phyloP scores from a whole-genome alignment of 306 rosid genomes.

The Gastrolobium bilobum region DNA sequence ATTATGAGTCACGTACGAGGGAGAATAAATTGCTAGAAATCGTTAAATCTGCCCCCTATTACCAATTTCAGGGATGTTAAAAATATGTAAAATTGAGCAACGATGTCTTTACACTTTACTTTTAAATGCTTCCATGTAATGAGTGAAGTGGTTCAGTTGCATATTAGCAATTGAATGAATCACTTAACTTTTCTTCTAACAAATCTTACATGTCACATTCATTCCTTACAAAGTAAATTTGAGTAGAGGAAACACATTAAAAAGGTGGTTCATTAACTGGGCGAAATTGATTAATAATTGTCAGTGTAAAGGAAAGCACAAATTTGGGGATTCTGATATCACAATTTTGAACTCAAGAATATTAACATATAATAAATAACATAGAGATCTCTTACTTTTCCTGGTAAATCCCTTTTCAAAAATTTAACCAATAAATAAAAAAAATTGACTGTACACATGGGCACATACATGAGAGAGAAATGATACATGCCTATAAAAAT shows the following conservation, averaged over 20 bases:
- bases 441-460: constrained; percentile 42
- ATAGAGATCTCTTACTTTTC: neutral
- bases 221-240: neutral
- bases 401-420: constrained; percentile 12
- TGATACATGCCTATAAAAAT: constrained; percentile 22
- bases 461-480: constrained; percentile 9
- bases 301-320: neutral
- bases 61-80: neutral
- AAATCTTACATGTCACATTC: neutral
- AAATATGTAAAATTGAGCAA: neutral
- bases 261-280: neutral
- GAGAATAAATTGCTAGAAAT: too few relatives aligned
- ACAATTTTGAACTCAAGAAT: neutral
- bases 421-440: neutral
- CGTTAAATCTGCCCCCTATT: too few relatives aligned
- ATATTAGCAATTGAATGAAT: neutral
- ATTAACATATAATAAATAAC: constrained; percentile 15
- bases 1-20: too few relatives aligned
- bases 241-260: neutral
- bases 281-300: neutral
- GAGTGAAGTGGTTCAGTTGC: neutral
- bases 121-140: neutral
- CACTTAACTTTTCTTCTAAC: neutral
- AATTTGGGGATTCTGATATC: constrained; percentile 11
- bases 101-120: neutral